Conservation (phyloP, 164 flowering plant species). For the Nymphaea thermarum region DNA sequence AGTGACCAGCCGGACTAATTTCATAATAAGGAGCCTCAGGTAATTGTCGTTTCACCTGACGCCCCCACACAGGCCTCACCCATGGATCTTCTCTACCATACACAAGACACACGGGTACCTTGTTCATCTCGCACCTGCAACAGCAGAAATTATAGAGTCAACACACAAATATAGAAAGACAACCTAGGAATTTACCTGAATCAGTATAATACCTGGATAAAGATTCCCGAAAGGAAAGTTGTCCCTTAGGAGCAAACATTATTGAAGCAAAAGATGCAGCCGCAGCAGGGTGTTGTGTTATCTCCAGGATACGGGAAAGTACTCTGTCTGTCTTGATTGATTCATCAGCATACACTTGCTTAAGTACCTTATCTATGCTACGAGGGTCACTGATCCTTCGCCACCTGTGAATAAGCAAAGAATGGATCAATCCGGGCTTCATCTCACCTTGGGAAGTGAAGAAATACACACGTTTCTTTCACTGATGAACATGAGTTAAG, state of each 20-base stretch:
- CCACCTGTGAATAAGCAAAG: slow-evolving; percentile 41
- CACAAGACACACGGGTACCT: slow-evolving; percentile 69
- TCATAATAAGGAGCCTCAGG: slow-evolving; percentile 88
- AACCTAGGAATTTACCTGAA: not conserved
- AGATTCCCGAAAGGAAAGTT: slow-evolving; percentile 69
- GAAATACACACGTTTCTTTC: not conserved
- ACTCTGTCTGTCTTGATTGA: slow-evolving; percentile 74
- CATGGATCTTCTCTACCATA: slow-evolving; percentile 99
- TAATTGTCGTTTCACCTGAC: slow-evolving; percentile 52
- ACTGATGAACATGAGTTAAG: not conserved
- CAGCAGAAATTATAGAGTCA: not conserved
- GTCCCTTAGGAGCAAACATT: slow-evolving; percentile 81
- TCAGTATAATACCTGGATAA: slow-evolving; percentile 32
- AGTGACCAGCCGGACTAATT: slow-evolving; percentile 98
- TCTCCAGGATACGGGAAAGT: slow-evolving; percentile 60
- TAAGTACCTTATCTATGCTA: slow-evolving; percentile 63
- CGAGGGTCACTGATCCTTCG: slow-evolving; percentile 80
- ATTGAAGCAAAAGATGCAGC: slow-evolving; percentile 94
- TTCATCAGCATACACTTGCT: slow-evolving; percentile 90
- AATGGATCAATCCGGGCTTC: too few relatives aligned
- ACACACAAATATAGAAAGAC: not conserved
- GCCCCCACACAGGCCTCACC: slow-evolving; percentile 88
- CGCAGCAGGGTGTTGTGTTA: slow-evolving; percentile 91
- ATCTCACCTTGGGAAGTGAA: too few relatives aligned
- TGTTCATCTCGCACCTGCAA: slow-evolving; percentile 48